Evolutionary conservation across 2,329 filamentous ascomycete genomes (phyloP).

Genomic region (Aspergillus floridensis): DNA sequence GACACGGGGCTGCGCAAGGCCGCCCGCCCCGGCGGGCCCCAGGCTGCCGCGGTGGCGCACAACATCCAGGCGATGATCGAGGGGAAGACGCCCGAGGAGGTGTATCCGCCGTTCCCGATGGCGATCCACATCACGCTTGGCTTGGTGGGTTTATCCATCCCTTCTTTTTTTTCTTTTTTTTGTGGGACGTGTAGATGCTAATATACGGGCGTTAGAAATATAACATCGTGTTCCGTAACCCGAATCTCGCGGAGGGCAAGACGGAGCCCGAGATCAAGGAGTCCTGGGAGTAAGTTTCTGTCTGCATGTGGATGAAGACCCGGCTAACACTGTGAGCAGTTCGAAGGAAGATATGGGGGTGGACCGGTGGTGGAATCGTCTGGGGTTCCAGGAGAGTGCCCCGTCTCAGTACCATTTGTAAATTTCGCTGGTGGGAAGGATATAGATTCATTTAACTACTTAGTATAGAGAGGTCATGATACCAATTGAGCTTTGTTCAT

Average conservation of each 20-base stretch:
- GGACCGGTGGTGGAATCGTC: conserved; percentile 35
- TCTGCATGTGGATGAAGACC: neutral
- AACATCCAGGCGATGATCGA: conserved; percentile 36
- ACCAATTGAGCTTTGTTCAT: too few species aligned
- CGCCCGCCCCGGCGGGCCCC: conserved; percentile 31
- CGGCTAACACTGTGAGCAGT: conserved; percentile 23
- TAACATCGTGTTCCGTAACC: conserved; percentile 40
- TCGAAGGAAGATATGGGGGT: conserved; percentile 40
- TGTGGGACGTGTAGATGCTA: neutral
- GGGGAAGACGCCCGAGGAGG: conserved; percentile 23
- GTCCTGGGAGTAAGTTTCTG: conserved; percentile 32
- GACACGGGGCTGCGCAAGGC: conserved; percentile 38
- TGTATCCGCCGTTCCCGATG: conserved; percentile 27
- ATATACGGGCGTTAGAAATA: conserved; percentile 26
- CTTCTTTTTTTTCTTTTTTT: too few species aligned
- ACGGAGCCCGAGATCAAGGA: conserved; percentile 34
- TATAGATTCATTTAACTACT: neutral
- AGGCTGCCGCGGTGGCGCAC: conserved; percentile 33
- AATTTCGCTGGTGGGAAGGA: neutral
- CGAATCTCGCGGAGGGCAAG: conserved; percentile 33
- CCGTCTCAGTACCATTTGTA: conserved; percentile 36
- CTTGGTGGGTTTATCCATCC: conserved; percentile 24
- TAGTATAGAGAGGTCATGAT: neutral
- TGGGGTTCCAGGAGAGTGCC: conserved; percentile 29
- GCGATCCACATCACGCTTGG: conserved; percentile 37